phyloP scores from a whole-genome alignment of 495 filamentous ascomycete species.

The Elasticomyces elasticus region DNA sequence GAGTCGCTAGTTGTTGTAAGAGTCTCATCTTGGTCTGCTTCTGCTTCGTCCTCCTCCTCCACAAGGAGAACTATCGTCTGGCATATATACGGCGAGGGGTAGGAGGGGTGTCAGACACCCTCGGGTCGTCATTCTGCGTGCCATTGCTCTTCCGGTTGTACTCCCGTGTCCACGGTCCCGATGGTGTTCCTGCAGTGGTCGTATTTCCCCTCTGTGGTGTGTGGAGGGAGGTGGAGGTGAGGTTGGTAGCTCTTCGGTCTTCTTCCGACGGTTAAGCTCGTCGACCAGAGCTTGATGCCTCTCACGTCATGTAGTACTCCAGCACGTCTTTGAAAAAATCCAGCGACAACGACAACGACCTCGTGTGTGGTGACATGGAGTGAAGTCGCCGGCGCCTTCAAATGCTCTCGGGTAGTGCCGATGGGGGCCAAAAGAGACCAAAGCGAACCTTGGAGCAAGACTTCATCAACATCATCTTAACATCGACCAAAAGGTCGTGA shows the following conservation, averaged over 20 bases:
- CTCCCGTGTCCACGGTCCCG: not conserved
- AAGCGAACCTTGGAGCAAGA: too few species aligned
- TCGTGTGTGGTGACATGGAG: too few species aligned
- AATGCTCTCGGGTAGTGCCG: too few species aligned
- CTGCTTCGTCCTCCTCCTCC: not conserved
- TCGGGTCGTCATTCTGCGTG: not conserved
- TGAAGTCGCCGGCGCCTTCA: too few species aligned
- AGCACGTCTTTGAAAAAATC: too few species aligned
- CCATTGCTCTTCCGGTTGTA: not conserved
- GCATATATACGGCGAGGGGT: not conserved
- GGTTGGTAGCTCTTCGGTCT: not conserved
- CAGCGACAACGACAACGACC: too few species aligned
- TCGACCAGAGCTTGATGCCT: too few species aligned
- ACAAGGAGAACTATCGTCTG: not conserved
- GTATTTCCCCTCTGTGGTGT: not conserved
- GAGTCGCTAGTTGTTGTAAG: not conserved
- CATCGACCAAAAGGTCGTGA: too few species aligned
- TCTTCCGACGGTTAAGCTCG: not conserved
- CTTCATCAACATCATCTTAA: too few species aligned
- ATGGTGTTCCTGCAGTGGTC: not conserved
- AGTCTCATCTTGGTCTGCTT: not conserved
- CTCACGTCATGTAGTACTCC: too few species aligned
- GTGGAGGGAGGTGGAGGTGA: not conserved
- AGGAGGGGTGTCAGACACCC: not conserved
- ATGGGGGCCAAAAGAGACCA: too few species aligned